phyloP scores from a whole-genome alignment of 2,329 filamentous ascomycete species.

The Aureobasidium namibiae region DNA sequence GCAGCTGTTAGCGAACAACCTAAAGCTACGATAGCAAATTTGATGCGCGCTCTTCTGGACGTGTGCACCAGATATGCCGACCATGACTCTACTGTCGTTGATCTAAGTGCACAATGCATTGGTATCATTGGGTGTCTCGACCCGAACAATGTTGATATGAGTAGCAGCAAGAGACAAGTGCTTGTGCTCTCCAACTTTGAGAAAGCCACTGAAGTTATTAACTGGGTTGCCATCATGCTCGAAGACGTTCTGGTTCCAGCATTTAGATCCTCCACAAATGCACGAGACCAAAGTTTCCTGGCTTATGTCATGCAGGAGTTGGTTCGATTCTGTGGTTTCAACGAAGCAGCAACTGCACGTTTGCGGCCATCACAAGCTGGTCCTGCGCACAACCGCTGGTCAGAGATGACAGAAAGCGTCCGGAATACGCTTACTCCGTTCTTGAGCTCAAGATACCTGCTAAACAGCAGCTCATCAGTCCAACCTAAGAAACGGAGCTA shows the following conservation, averaged over 20 bases:
- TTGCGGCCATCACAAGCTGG: slow-evolving; percentile 48
- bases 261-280: slow-evolving; percentile 84
- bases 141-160: slow-evolving; percentile 75
- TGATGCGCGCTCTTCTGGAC: slow-evolving; percentile 75
- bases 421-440: slow-evolving; percentile 83
- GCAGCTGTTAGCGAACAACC: slow-evolving; percentile 78
- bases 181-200: slow-evolving; percentile 84
- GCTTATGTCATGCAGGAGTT: slow-evolving; percentile 94
- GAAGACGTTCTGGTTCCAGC: slow-evolving; percentile 83
- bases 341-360: slow-evolving; percentile 44
- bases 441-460: slow-evolving; percentile 70
- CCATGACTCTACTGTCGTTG: slow-evolving; percentile 56
- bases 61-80: slow-evolving; percentile 73
- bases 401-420: slow-evolving; percentile 64
- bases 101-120: slow-evolving; percentile 70
- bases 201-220: slow-evolving; percentile 64
- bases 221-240: slow-evolving; percentile 79
- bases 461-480: slow-evolving; percentile 40
- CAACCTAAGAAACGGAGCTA: slow-evolving; percentile 42
- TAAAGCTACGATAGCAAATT: slow-evolving; percentile 59
- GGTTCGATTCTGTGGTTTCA: slow-evolving; percentile 68
- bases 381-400: slow-evolving; percentile 65
- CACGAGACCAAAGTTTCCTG: slow-evolving; percentile 79
- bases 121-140: slow-evolving; percentile 88
- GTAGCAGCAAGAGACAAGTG: slow-evolving; percentile 71